Base-by-base conservation (phyloP, 805 yeast genomes). In the Candida tammaniensis region DNA sequence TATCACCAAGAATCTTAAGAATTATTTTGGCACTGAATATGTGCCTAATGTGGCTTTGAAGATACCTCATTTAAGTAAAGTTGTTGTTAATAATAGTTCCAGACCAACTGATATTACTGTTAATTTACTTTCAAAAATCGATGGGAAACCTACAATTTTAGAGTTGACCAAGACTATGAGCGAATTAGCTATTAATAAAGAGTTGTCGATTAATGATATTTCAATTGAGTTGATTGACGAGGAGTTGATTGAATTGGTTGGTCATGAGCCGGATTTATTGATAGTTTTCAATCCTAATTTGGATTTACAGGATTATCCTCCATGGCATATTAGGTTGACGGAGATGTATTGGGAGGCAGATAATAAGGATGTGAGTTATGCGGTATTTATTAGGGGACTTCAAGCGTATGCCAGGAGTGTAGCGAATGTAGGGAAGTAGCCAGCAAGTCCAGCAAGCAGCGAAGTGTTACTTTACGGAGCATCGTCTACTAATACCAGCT, bases 221-320 rank as follows among this genome's bases (percentile, higher is more conserved):
- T 80, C 84, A 9, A 76, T 86, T 43, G 80, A 78, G 26, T 69
- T 84, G 39, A 76, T 93, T 24, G 91, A 89, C 56, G 76, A 76
- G 40, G 88, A 84, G 52, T 67, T 83, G 42, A 68, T 68, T 24
- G 86, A 79, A 47, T 66, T 87, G 34, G 93, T 88, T 11, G 93
- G 96, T 1, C 72, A 70, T n/a, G 98, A 93, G 55, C 98, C 98
- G 0, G 98, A 93, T 55, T 70, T 93, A 43, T 66, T 93, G 30
- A 68, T 93, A 19, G 63, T 85, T 34, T 93, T 91, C 56, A 87
- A 87, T 14, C 95, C 97, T n/a, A 69, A 72, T 9, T 68, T 93
- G 43, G 95, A 88, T 55, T 71, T 93, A 31, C 95, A 88, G 59
- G 97, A 95, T 12, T 93, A 81, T 57, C 98, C 98, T 14, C 98